Conservation (phyloP, 352 stramenopile species). For the Plasmopara viticola region DNA sequence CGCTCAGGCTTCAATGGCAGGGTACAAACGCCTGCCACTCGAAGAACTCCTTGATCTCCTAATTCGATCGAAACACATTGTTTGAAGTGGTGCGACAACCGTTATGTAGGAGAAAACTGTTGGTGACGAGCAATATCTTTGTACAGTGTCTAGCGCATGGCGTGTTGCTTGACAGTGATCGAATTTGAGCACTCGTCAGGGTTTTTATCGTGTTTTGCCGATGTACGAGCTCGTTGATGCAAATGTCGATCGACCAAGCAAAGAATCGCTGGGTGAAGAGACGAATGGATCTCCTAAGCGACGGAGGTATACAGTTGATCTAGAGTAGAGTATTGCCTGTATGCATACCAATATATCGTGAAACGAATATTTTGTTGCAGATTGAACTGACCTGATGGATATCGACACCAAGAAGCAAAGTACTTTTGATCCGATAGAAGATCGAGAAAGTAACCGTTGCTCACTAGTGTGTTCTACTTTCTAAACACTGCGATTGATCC, state of each 20-base stretch:
- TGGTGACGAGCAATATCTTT: conserved; percentile 30
- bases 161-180: conserved; percentile 37
- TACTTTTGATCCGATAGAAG: no score
- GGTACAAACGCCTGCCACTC: conserved; percentile 38
- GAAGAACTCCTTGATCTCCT: conserved; percentile 44
- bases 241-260: not conserved
- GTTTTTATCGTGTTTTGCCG: conserved; percentile 36
- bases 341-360: no score
- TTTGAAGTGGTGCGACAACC: conserved; percentile 18
- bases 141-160: conserved; percentile 39
- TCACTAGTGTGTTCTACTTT: no score
- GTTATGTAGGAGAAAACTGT: conserved; percentile 15
- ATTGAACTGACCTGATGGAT: no score
- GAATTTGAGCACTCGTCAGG: conserved; percentile 33
- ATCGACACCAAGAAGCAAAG: no score
- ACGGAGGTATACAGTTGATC: conserved; percentile 17
- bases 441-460: no score
- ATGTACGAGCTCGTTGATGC: conserved; percentile 24
- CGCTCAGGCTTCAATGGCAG: conserved; percentile 11
- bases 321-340: not conserved
- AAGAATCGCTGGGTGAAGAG: conserved; percentile 8
- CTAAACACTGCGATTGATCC: no score
- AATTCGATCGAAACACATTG: conserved; percentile 38
- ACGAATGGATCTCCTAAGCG: conserved; percentile 28
- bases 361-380: no score